These are phyloP conservation scores for Cyclocybe cylindracea DNA, from an alignment of 768 basidiomycete genomes.

Conservation along the genomic window DNA sequence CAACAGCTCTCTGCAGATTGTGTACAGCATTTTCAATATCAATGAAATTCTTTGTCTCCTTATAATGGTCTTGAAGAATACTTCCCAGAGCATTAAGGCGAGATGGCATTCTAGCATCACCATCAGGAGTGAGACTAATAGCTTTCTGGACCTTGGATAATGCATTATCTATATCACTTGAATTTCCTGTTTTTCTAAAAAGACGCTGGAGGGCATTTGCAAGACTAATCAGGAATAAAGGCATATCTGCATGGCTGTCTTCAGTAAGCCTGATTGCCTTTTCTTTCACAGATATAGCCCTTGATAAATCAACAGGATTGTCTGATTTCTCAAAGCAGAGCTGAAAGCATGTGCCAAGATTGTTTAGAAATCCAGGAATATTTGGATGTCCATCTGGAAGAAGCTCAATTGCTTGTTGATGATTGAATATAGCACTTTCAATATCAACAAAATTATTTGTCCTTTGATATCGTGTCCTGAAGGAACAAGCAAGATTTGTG, in stretches of 20 bases:
- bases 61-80: neutral
- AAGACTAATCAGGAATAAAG: constrained; percentile 14
- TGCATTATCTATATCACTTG: constrained; percentile 11
- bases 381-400: neutral
- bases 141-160: neutral
- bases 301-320: constrained; percentile 21
- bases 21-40: too few species aligned
- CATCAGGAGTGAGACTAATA: neutral
- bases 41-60: too few species aligned
- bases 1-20: too few species aligned
- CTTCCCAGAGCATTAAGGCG: too few species aligned
- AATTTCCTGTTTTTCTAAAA: constrained; percentile 19
- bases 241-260: constrained; percentile 15
- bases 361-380: neutral
- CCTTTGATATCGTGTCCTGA: neutral
- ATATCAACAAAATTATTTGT: neutral
- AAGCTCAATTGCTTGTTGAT: neutral
- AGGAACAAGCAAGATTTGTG: neutral
- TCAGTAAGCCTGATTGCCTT: constrained; percentile 18
- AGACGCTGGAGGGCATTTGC: constrained; percentile 13
- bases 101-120: too few species aligned
- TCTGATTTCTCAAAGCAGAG: constrained; percentile 3
- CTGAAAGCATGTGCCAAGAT: neutral
- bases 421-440: neutral
- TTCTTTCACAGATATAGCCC: constrained; percentile 14